Evolutionary conservation across 176 grass and related monocot genomes (phyloP).

Genomic region (Olyra latifolia): DNA sequence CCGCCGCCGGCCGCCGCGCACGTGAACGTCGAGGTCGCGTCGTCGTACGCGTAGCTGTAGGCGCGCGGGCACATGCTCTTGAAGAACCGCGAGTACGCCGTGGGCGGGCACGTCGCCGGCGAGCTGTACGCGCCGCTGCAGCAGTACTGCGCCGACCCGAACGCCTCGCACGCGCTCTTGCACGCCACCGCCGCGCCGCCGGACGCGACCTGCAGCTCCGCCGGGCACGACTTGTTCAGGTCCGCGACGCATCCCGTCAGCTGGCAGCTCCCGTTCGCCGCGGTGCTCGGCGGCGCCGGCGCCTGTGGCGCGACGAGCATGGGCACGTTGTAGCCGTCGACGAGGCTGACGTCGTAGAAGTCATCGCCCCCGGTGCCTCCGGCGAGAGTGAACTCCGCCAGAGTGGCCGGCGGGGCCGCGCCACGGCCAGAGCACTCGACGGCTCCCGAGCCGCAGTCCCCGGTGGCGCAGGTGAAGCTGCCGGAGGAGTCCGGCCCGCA

Average conservation of each 20-base stretch:
- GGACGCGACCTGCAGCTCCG: conserved; percentile 25
- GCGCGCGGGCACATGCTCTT: conserved; percentile 52
- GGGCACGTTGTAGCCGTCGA: conserved; percentile 90
- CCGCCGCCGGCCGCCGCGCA: conserved; percentile 36
- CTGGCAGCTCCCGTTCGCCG: conserved; percentile 35
- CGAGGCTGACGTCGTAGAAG: conserved; percentile 98
- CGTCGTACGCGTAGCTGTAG: conserved; percentile 71
- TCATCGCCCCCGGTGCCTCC: conserved; percentile 31
- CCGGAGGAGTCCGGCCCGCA: conserved; percentile 16
- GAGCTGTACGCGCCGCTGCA: conserved; percentile 57
- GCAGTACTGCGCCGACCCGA: conserved; percentile 51
- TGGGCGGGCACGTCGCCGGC: conserved; percentile 47
- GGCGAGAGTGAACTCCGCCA: conserved; percentile 67
- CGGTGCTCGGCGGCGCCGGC: neutral
- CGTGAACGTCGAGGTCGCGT: conserved; percentile 63
- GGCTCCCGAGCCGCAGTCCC: conserved; percentile 57
- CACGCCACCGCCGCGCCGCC: conserved; percentile 28
- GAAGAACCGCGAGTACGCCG: conserved; percentile 57
- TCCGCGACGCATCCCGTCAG: conserved; percentile 39
- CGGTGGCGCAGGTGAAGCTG: conserved; percentile 49
- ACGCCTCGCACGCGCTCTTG: conserved; percentile 75
- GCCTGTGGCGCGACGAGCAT: conserved; percentile 41
- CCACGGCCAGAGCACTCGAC: conserved; percentile 55
- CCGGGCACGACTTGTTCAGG: conserved; percentile 52
- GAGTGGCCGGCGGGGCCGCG: conserved; percentile 36